Evolutionary conservation across 768 basidiomycete species (phyloP), one percentile per base, ranked within the genome.

Genomic region (Tulasnella sp.): DNA sequence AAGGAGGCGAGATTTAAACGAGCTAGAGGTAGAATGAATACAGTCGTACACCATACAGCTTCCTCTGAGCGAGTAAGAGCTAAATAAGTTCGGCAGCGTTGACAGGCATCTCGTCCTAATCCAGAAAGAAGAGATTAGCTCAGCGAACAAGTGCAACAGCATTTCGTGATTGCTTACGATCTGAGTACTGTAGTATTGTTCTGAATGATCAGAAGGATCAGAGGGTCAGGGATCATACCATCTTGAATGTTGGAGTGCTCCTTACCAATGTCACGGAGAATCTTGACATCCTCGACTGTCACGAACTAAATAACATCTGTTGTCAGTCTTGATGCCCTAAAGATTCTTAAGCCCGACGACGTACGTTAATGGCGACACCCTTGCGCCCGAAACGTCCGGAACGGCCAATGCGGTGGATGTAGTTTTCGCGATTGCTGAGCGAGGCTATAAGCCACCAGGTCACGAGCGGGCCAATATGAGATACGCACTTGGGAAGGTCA

Each of bases 371-470:
- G 67, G 98, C 98, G 79, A 99, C 98, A 88, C 97, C 98, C 86
- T 99, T 99, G 82, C 98, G 89, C 81, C 98, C 98, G 86, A 99
- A 99, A 79, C 98, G 95, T 83, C 98, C 98, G 78, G 96, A 98
- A 80, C 98, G 95, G 85, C 98, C 98, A 83, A 99, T 99, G 83
- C 98, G 94, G 87, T 99, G 98, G 81, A 99, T 98, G 87, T 99
- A 99, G 85, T 99, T 98, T 89, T 98, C 97, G 88, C 94, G 94
- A 84, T 95, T 95, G 81, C 92, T 95, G 80, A 74, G 81, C 20
- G 16, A 73, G 7, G 29, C 3, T 46, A 61, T 61, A 29, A 76
- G 37, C 61, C 35, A 76, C 51, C 39, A n/a, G 5, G 15, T 57
- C 39, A 16, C 32, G 23, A 42, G 71, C 9, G 13, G 37, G 0